A percentile compares a stretch with the other conserved stretches of the same genome.
Conservation (phyloP, 805 yeast species). For the Saccharomycopsis schoenii region DNA sequence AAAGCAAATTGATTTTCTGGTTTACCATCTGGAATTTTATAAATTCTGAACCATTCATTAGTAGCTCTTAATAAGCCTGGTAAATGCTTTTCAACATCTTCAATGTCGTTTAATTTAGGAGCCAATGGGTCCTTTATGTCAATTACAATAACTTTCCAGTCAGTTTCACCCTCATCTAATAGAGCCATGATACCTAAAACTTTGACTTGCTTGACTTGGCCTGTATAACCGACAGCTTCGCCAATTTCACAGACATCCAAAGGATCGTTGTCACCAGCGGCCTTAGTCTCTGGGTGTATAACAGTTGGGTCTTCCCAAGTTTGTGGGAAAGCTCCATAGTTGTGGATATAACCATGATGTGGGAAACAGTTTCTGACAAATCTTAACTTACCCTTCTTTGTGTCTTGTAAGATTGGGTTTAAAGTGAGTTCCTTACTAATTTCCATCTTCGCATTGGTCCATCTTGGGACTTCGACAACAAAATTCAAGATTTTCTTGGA, state of each 20-base stretch:
- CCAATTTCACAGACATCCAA: slow-evolving; percentile 82
- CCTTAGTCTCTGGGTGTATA: slow-evolving; percentile 56
- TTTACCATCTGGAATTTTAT: slow-evolving; percentile 97
- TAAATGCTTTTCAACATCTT: slow-evolving; percentile 79
- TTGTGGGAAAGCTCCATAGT: slow-evolving; percentile 98
- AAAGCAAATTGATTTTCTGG: slow-evolving; percentile 96
- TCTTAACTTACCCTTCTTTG: slow-evolving; percentile 93
- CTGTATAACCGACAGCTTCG: slow-evolving; percentile 51
- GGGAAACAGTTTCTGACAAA: slow-evolving; percentile 98
- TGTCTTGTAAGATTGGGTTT: slow-evolving; percentile 95
- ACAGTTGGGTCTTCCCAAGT: slow-evolving; percentile 72
- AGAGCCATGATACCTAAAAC: slow-evolving; percentile 91
- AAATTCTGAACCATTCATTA: slow-evolving; percentile 96
- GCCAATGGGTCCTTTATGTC: slow-evolving; percentile 87
- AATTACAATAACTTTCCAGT: slow-evolving; percentile 88
- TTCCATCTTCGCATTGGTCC: slow-evolving; percentile 97
- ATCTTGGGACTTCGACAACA: slow-evolving; percentile 96
- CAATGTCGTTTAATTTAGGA: slow-evolving; percentile 74
- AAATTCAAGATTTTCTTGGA: slow-evolving; percentile 80
- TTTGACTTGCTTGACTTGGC: slow-evolving; percentile 79
- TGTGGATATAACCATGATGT: slow-evolving; percentile 96
- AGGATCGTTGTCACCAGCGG: slow-evolving; percentile 78
- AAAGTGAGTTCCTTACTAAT: slow-evolving; percentile 73
- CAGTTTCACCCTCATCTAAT: slow-evolving; percentile 85
- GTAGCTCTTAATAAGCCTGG: slow-evolving; percentile 93